These are phyloP conservation scores for Globisporangium spinosum DNA, from an alignment of 352 stramenopile species.

Conservation along the genomic window DNA sequence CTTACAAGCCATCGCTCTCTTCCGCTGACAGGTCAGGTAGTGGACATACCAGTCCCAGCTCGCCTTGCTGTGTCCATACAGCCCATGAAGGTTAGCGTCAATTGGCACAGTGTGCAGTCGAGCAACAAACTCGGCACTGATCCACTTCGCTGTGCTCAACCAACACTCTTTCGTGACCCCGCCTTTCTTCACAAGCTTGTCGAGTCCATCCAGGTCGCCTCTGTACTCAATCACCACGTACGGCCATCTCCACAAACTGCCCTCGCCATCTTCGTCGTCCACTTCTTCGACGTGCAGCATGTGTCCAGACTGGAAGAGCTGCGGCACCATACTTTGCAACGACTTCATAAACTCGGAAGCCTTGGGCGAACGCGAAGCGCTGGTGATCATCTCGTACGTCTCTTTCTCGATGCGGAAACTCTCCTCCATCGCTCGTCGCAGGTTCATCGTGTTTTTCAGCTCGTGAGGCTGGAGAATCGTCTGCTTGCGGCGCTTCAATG, in stretches of 20 bases:
- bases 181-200: constrained; percentile 46
- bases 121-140: constrained; percentile 57
- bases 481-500: constrained; percentile 44
- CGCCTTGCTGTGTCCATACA: constrained; percentile 63
- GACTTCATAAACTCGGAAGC: constrained; percentile 16
- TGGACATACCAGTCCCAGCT: constrained; percentile 80
- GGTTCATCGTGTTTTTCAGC: constrained; percentile 48
- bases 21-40: constrained; percentile 70
- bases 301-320: constrained; percentile 47
- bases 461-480: constrained; percentile 41
- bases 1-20: constrained; percentile 66
- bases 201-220: constrained; percentile 42
- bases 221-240: constrained; percentile 79
- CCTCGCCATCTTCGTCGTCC: constrained; percentile 62
- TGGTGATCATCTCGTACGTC: constrained; percentile 54
- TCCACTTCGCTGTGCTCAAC: constrained; percentile 50
- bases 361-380: not conserved
- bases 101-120: constrained; percentile 57
- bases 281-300: constrained; percentile 59
- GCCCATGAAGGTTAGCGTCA: constrained; percentile 33
- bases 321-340: constrained; percentile 38
- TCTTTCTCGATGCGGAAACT: constrained; percentile 61
- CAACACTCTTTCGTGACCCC: constrained; percentile 48
- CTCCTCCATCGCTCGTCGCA: constrained; percentile 76
- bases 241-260: constrained; percentile 77